Evolutionary conservation across 495 filamentous ascomycete species (phyloP), one percentile per base, ranked within the genome.

Genomic region (Aspergillus avenaceus): DNA sequence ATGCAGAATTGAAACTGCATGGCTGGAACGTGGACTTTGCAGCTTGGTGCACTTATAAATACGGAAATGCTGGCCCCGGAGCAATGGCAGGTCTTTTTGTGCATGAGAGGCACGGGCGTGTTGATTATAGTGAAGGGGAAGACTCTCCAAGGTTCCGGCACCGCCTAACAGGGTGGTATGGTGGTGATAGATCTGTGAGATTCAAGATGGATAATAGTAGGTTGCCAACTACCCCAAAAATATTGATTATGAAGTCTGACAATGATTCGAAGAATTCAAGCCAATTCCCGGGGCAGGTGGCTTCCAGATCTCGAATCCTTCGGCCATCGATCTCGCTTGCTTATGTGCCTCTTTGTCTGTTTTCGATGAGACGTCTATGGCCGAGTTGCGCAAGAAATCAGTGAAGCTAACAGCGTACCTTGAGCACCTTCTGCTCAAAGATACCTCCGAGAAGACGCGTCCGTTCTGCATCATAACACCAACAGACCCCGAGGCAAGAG

Each of bases 31-130:
- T 96, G 26, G 93, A 98, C 64, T 93, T 93, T 40, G 91, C 93
- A 2, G 88, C 76, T 18, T 98, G 93, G 93, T 97, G 93, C 69
- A 88, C 81, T 29, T 97, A 98, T 75, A 98, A 98, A 73, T 98
- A 98, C 63, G 80, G 96, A 45, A 97, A 96, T 62, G 77, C 81
- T 43, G 93, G 93, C 0, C 92, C 93, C 2, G 93, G 93, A 11
- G 79, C 82, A 11, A 96, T 95, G 59, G 91, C 75, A 19, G 91
- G 92, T 9, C 66, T 90, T 19, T 98, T 95, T 56, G 88, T 97
- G 18, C 90, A 98, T 61, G 80, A 86, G 36, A 75, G 71, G 41
- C 83, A 96, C 61, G 81, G 84, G 1, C 50, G 65, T 51, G 64
- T 85, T 61, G 64, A 79, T 63, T 56, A 79, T 59, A 60, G 65